Base-by-base conservation (phyloP, 176 grass and related monocot genomes). In the Phoenix dactylifera region DNA sequence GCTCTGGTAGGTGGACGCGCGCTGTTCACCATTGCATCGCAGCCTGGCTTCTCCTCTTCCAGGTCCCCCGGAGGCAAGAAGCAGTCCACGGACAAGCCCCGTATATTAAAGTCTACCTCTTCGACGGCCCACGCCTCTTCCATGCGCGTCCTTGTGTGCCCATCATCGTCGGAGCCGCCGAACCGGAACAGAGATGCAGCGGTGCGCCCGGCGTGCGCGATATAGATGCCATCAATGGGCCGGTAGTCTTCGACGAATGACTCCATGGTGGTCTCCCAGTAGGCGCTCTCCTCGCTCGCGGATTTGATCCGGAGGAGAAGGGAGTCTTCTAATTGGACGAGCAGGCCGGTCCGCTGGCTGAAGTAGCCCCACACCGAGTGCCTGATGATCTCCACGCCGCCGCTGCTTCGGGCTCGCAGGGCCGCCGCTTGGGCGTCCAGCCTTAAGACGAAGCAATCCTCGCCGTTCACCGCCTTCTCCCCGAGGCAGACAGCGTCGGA, bases 241-340 rank as follows among this genome's bases (percentile, higher is more conserved):
- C 87, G 83, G 83, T 97, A 88, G 78, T 92, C 93, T 18, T 58
- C 63, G 54, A 97, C 77, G 62, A 49, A 50, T 3, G 87, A 88
- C 84, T 92, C 93, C 93, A 97, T 88, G 72, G 84, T 85, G 62
- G 87, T 97, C 84, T 98, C 93, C 93, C 93, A 98, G 79, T 85
- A 98, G 59, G 92, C 82, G 72, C 64, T 87, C 63, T 75, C 66
- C 18, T 20, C 76, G 22, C 53, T 53, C 55, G 50, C 55, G 54
- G 84, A 82, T 69, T 53, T 82, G 78, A 98, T 98, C 55, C 86
- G 93, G 14, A 98, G 79, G 62, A 98, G 81, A 76, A 92, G 93
- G 14, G 87, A 92, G 81, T 98, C 93, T 74, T 98, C 93, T 0
- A 98, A 84, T 81, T 92, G 87, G 68, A 89, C 75, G 18, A 98